Evolutionary conservation across 768 basidiomycete species (phyloP), one percentile per base, ranked within the genome.

Genomic region (Tubosaeta brunneosetosa): DNA sequence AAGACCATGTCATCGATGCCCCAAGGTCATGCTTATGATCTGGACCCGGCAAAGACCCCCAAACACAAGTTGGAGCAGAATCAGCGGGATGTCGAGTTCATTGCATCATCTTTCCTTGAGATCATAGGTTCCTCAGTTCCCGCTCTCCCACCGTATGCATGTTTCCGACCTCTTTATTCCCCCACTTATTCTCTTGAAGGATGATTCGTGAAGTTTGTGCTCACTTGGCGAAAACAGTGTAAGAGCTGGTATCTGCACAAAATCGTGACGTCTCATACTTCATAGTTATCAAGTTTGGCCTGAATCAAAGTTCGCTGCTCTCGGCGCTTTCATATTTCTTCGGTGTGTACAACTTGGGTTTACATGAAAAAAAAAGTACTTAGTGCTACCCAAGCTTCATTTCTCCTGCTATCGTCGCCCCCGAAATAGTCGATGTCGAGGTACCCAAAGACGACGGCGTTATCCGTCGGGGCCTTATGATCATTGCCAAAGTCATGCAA

Each of bases 321-420:
- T 91, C 36, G 91, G 92, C 22, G 90, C 92, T 11, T 93, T 97
- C 73, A 86, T 97, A 54, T 97, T 97, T 65, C 74, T 97, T 40
- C 81, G 94, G 83, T 87, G 60, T 33, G 72, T 60, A 11, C 9
- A 47, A 33, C 11, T 5, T 37, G 38, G 8, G 38, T 19, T n/a
- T 19, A 27, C 22, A 13, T 16, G 11, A 3, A 22, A 22, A 22
- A 8, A 0, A 22, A 47, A 36, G 50, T 55, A 51, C 17, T 65
- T 38, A 49, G 26, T 33, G 26, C 7, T 14, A n/a, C 41, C 3
- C 8, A 44, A 93, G 90, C 43, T 95, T 95, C 67, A 91, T 95
- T 53, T 91, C 88, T 34, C 94, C 94, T 36, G 90, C 92, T 0
- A 82, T 97, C 29, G 90, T 94, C 8, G 75, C 88, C 0, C 94